phyloP scores from a whole-genome alignment of 306 rosid species.

The Datisca glomerata region DNA sequence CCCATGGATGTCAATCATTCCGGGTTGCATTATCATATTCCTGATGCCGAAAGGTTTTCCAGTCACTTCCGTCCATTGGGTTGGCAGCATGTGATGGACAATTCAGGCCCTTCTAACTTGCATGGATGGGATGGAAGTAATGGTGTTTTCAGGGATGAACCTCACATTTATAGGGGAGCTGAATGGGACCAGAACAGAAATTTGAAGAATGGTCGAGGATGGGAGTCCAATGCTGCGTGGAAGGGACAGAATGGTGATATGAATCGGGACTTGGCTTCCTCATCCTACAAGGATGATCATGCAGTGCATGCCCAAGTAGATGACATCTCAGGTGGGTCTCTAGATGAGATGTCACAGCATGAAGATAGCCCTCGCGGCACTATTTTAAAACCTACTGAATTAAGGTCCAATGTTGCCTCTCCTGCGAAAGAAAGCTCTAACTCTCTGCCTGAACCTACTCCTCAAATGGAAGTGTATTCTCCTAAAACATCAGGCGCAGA shows the following conservation, averaged over 20 bases:
- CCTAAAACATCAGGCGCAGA: slow-evolving; percentile 24
- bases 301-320: slow-evolving; percentile 29
- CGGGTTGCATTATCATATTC: slow-evolving; percentile 79
- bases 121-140: slow-evolving; percentile 92
- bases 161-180: slow-evolving; percentile 59
- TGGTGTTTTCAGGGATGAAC: slow-evolving; percentile 68
- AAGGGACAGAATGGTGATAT: slow-evolving; percentile 62
- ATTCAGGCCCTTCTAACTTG: slow-evolving; percentile 78
- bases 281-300: slow-evolving; percentile 54
- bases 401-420: slow-evolving; percentile 32
- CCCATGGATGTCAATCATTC: slow-evolving; percentile 79
- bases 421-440: slow-evolving; percentile 39
- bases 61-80: slow-evolving; percentile 85
- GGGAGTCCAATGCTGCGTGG: slow-evolving; percentile 90
- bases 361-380: slow-evolving; percentile 33
- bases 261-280: slow-evolving; percentile 69
- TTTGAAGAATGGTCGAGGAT: slow-evolving; percentile 56
- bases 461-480: slow-evolving; percentile 33
- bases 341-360: slow-evolving; percentile 34
- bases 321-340: slow-evolving; percentile 35
- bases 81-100: slow-evolving; percentile 89
- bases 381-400: slow-evolving; percentile 42
- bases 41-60: slow-evolving; percentile 84
- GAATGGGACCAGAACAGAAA: slow-evolving; percentile 95
- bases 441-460: slow-evolving; percentile 20